These are phyloP conservation scores for Sporothrix sp. DNA, from an alignment of 2,329 filamentous ascomycete genomes.

Conservation along the genomic window DNA sequence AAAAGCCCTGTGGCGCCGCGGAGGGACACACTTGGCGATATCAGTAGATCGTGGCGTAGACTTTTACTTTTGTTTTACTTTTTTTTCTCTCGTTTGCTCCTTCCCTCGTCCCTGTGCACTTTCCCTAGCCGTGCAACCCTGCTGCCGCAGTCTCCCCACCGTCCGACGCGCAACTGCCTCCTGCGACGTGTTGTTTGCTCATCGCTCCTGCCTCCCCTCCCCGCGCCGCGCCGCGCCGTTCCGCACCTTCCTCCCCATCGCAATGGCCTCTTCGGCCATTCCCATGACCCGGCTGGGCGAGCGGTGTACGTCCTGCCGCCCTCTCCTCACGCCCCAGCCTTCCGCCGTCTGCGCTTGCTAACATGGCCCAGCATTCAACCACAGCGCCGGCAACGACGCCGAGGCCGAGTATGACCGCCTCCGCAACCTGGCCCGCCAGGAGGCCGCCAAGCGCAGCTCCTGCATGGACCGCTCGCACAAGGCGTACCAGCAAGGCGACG, in stretches of 20 bases:
- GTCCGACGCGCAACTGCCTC: neutral
- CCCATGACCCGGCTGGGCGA: conserved; percentile 36
- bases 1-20: too few relatives aligned
- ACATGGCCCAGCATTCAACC: conserved; percentile 58
- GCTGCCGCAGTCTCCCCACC: conserved; percentile 2
- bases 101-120: neutral
- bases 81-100: neutral
- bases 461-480: conserved; percentile 68
- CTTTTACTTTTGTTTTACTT: neutral
- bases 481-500: conserved; percentile 77
- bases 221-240: too few relatives aligned
- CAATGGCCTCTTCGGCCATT: conserved; percentile 20
- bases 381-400: conserved; percentile 53
- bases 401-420: conserved; percentile 91
- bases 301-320: conserved; percentile 29
- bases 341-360: neutral
- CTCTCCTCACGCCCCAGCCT: too few relatives aligned
- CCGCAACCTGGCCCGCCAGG: conserved; percentile 69
- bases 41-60: too few relatives aligned
- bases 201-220: neutral
- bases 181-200: neutral
- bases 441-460: conserved; percentile 65
- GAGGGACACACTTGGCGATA: too few relatives aligned
- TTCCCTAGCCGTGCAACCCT: conserved; percentile 1
- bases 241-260: neutral